Evolutionary conservation across 1,139 yeast genomes (phyloP).

Genomic region (Magnusiomyces ingens): DNA sequence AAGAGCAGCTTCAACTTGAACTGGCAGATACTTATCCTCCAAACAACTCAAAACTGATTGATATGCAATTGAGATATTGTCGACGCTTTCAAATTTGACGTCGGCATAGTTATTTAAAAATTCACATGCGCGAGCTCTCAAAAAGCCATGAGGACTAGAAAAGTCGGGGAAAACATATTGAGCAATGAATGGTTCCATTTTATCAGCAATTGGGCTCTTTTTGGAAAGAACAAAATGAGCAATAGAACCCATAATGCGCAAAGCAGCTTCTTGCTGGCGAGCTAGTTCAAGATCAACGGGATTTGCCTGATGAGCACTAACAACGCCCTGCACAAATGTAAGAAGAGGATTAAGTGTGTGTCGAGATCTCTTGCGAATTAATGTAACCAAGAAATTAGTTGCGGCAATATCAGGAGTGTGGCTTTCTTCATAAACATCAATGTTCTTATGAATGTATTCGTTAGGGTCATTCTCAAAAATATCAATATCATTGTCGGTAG

Average conservation of each 20-base stretch:
- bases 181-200: conserved; percentile 65
- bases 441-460: conserved; percentile 75
- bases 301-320: conserved; percentile 38
- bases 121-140: conserved; percentile 82
- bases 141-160: conserved; percentile 56
- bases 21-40: conserved; percentile 55
- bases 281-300: conserved; percentile 52
- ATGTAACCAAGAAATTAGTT: conserved; percentile 62
- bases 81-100: conserved; percentile 46
- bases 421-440: conserved; percentile 67
- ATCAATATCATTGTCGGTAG: conserved; percentile 63
- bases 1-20: conserved; percentile 75
- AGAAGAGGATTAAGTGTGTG: conserved; percentile 57
- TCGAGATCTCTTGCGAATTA: conserved; percentile 60
- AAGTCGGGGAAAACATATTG: conserved; percentile 68
- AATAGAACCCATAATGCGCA: conserved; percentile 71
- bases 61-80: conserved; percentile 49
- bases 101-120: conserved; percentile 65
- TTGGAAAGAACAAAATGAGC: conserved; percentile 51
- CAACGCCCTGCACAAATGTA: conserved; percentile 55
- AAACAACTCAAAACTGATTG: conserved; percentile 63
- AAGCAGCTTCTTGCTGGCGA: conserved; percentile 68
- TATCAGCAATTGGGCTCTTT: conserved; percentile 52
- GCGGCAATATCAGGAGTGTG: conserved; percentile 80
- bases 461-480: conserved; percentile 83